Evolutionary conservation across 2,329 filamentous ascomycete species (phyloP).

Genomic region (Exophiala calicioides): DNA sequence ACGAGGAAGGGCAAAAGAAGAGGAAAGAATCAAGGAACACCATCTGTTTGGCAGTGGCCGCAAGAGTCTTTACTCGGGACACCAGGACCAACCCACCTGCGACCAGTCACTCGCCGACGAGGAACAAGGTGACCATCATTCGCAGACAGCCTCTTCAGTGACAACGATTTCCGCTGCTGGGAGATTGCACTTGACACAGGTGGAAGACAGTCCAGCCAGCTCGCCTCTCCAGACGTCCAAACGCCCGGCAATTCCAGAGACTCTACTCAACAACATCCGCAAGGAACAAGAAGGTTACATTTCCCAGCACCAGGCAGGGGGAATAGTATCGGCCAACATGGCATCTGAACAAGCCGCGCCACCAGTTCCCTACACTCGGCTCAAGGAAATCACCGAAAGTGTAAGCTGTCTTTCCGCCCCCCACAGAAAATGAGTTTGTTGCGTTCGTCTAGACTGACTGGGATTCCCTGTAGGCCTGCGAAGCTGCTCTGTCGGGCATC

Average conservation of each 20-base stretch:
- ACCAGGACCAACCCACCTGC: too few species aligned
- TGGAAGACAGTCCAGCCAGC: too few species aligned
- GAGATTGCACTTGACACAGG: too few species aligned
- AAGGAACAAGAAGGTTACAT: slow-evolving; percentile 14
- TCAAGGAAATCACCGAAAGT: slow-evolving; percentile 83
- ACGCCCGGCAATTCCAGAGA: neutral
- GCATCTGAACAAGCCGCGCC: slow-evolving; percentile 41
- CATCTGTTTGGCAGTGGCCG: neutral
- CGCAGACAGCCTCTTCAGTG: neutral
- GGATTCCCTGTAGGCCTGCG: slow-evolving; percentile 67
- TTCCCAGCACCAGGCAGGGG: slow-evolving; percentile 11
- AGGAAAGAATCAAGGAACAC: slow-evolving; percentile 3
- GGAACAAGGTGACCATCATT: neutral
- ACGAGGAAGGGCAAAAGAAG: slow-evolving; percentile 10
- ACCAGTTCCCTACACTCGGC: slow-evolving; percentile 74
- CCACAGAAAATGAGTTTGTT: neutral
- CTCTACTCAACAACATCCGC: slow-evolving; percentile 8
- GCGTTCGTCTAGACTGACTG: neutral
- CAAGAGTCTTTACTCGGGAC: neutral
- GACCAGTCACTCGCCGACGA: neutral
- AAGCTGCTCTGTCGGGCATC: slow-evolving; percentile 69
- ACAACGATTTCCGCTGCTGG: neutral
- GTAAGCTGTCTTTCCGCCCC: slow-evolving; percentile 53
- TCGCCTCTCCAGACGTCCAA: neutral
- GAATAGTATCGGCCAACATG: slow-evolving; percentile 26